Percentiles rank a stretch among this genome's conserved stretches.
These are phyloP conservation scores for Gonapodya sp. DNA, from an alignment of 192 early-diverging fungal genomes.

Conservation along the genomic window DNA sequence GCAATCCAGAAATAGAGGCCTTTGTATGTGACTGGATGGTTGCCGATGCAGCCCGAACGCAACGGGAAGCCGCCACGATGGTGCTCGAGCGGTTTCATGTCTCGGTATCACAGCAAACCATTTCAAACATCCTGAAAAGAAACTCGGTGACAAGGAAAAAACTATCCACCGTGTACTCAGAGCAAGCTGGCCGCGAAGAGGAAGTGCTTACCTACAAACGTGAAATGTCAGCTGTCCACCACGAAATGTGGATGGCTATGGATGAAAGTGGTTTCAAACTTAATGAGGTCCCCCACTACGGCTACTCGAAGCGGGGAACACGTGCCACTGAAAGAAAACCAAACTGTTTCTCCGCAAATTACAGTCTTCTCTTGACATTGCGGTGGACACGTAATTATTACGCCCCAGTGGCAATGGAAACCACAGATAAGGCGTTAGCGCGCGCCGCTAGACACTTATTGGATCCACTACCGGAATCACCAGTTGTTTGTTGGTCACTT, in stretches of 20 bases:
- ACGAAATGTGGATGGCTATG: neutral
- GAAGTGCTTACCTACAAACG: neutral
- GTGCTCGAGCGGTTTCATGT: neutral
- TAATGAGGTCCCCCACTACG: neutral
- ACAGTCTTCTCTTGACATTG: neutral
- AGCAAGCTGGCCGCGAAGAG: neutral
- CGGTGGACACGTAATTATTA: neutral
- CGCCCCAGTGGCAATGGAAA: neutral
- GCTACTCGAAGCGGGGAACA: neutral
- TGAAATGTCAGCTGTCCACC: neutral
- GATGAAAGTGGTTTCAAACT: neutral
- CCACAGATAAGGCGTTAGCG: neutral
- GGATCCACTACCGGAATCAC: neutral
- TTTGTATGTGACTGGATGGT: conserved; percentile 1
- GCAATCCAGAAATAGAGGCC: neutral
- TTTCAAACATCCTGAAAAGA: neutral
- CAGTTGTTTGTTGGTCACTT: neutral
- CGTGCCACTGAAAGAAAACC: neutral
- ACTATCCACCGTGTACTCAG: neutral
- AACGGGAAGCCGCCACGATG: neutral
- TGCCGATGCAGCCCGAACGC: neutral
- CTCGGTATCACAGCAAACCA: neutral
- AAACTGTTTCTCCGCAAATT: neutral
- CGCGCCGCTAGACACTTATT: neutral
- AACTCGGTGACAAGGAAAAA: neutral